Percentiles rank a stretch among this genome's conserved stretches.
Conservation (phyloP, 768 basidiomycete species). For the Pleurotus salmoneostramineus region DNA sequence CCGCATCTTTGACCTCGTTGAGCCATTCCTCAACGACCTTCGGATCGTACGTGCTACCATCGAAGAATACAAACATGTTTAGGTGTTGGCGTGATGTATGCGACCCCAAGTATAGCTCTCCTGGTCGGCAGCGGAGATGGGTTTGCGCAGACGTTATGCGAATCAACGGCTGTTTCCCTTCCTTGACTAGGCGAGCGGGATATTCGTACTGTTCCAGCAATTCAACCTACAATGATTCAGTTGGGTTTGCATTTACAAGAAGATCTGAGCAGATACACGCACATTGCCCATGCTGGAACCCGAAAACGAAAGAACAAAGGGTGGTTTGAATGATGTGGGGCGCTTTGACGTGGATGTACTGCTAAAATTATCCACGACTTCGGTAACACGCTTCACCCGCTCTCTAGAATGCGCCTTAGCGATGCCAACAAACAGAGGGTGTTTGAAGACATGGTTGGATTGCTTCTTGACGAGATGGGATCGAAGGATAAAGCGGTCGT, state of each 20-base stretch:
- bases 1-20: conserved; percentile 14
- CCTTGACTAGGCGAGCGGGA: neutral
- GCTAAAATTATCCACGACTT: conserved; percentile 16
- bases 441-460: conserved; percentile 24
- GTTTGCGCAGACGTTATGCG: neutral
- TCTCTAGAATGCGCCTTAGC: conserved; percentile 18
- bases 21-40: conserved; percentile 7
- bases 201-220: conserved; percentile 7
- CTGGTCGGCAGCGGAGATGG: conserved; percentile 23
- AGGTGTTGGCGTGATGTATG: conserved; percentile 4
- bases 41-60: conserved; percentile 5
- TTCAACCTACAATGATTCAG: neutral
- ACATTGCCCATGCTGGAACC: conserved; percentile 7
- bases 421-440: conserved; percentile 47
- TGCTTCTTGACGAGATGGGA: conserved; percentile 33
- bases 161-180: neutral
- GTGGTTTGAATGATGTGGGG: conserved; percentile 10
- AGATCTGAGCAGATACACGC: neutral
- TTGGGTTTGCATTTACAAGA: neutral
- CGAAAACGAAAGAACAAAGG: conserved; percentile 2
- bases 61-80: conserved; percentile 18
- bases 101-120: conserved; percentile 27
- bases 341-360: conserved; percentile 11
- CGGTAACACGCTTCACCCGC: conserved; percentile 16
- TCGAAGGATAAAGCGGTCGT: conserved; percentile 43